Evolutionary conservation across 2,329 filamentous ascomycete species (phyloP).

Genomic region (Diaporthe sp.): DNA sequence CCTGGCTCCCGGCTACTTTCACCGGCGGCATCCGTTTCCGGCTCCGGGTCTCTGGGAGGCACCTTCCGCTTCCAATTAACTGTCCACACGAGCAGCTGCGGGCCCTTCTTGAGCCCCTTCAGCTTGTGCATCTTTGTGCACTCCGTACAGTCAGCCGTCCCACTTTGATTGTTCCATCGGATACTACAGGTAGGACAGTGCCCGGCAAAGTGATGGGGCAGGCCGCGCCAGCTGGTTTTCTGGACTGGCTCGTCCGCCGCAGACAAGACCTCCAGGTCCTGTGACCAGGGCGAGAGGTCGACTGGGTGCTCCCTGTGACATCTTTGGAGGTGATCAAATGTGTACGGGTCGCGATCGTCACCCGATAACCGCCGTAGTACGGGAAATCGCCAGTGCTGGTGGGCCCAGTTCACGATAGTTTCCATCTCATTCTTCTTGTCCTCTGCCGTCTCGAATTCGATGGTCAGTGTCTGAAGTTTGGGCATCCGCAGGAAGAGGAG

Average conservation of each 20-base stretch:
- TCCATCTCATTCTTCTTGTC: slow-evolving; percentile 36
- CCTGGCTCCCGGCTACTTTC: background rate
- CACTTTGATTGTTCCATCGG: background rate
- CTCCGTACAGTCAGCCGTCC: background rate
- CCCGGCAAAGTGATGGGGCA: slow-evolving; percentile 13
- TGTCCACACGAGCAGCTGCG: slow-evolving; percentile 28
- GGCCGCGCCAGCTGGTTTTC: slow-evolving; percentile 21
- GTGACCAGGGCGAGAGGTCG: slow-evolving; percentile 8
- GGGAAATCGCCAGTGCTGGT: slow-evolving; percentile 21
- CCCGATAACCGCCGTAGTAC: slow-evolving; percentile 6
- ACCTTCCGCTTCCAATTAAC: slow-evolving; percentile 17
- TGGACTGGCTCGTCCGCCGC: slow-evolving; percentile 7
- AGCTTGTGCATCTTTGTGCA: slow-evolving; percentile 6
- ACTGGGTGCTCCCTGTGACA: background rate
- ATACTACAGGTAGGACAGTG: background rate
- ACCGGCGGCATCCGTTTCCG: background rate
- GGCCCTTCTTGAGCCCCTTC: slow-evolving; percentile 3
- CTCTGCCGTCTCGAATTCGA: slow-evolving; percentile 37
- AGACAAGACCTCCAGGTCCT: background rate
- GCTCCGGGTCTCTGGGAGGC: background rate
- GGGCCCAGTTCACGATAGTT: slow-evolving; percentile 32
- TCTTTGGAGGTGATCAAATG: background rate
- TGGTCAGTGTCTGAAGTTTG: slow-evolving; percentile 29
- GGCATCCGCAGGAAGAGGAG: slow-evolving; percentile 33
- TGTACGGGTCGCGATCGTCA: slow-evolving; percentile 7